Percentiles rank a stretch among this genome's conserved stretches.
phyloP scores from a whole-genome alignment of 495 filamentous ascomycete species.

The Pyrenopolyporus hunteri region DNA sequence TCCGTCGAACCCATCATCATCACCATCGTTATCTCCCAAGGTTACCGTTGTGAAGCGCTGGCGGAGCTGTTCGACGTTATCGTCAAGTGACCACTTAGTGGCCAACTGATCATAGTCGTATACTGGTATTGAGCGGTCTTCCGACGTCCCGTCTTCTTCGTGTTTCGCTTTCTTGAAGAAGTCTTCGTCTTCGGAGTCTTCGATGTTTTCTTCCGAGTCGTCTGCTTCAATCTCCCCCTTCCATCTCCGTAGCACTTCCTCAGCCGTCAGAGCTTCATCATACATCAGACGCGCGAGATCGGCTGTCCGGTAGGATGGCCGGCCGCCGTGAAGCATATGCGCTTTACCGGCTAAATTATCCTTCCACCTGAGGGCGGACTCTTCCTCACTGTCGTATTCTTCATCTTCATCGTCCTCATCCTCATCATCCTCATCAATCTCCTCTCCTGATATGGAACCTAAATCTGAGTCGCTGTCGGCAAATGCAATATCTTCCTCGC shows the following conservation, averaged over 20 bases:
- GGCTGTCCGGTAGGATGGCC: slow-evolving; percentile 70
- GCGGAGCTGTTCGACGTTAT: slow-evolving; percentile 75
- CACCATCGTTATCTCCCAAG: slow-evolving; percentile 58
- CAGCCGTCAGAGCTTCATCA: slow-evolving; percentile 75
- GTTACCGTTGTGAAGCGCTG: slow-evolving; percentile 75
- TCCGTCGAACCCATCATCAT: slow-evolving; percentile 50
- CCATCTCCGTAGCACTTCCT: slow-evolving; percentile 80
- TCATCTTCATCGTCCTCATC: slow-evolving; percentile 57
- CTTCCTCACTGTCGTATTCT: slow-evolving; percentile 64
- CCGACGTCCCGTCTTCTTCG: slow-evolving; percentile 64
- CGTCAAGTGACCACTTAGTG: slow-evolving; percentile 80
- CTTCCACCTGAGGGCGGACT: slow-evolving; percentile 79
- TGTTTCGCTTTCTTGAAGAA: slow-evolving; percentile 74
- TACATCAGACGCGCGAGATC: slow-evolving; percentile 90
- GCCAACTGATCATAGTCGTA: slow-evolving; percentile 84
- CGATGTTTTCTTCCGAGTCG: slow-evolving; percentile 56
- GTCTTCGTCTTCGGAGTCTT: slow-evolving; percentile 79
- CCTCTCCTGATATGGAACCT: slow-evolving; percentile 83
- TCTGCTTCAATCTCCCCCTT: slow-evolving; percentile 71
- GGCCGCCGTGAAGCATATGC: slow-evolving; percentile 69
- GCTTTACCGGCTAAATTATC: slow-evolving; percentile 81
- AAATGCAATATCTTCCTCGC: slow-evolving; percentile 74
- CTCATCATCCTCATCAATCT: slow-evolving; percentile 61
- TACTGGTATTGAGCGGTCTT: slow-evolving; percentile 77
- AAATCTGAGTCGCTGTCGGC: slow-evolving; percentile 96